A percentile compares a stretch with the other conserved stretches of the same genome.
phyloP scores from a whole-genome alignment of 2,329 filamentous ascomycete species.

The Fusarium nanum region DNA sequence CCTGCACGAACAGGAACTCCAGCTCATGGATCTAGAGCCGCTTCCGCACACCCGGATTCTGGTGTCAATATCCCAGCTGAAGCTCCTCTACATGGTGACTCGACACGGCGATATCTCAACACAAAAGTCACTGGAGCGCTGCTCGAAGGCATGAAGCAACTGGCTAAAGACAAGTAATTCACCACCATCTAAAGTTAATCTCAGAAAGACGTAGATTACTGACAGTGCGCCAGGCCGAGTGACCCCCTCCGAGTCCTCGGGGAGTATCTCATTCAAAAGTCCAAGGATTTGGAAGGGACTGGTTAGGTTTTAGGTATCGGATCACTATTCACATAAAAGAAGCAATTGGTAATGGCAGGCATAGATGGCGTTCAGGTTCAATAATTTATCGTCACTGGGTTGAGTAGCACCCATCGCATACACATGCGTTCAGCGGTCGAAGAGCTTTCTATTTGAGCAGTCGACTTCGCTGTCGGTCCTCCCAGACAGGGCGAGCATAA shows the following conservation, averaged over 20 bases:
- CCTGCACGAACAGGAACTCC: conserved; percentile 63
- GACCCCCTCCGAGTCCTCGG: conserved; percentile 77
- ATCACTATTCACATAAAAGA: conserved; percentile 1
- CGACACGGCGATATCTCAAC: conserved; percentile 77
- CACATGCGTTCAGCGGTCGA: conserved; percentile 49
- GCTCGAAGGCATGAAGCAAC: conserved; percentile 78
- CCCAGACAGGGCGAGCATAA: conserved; percentile 49
- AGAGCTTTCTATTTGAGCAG: conserved; percentile 53
- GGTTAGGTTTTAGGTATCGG: conserved; percentile 27
- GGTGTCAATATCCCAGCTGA: conserved; percentile 68
- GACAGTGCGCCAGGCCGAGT: conserved; percentile 61
- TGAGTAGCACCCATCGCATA: conserved; percentile 44
- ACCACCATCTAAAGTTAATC: conserved; percentile 49
- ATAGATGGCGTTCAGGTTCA: conserved; percentile 45
- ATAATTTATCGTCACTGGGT: conserved; percentile 41
- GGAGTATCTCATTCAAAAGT: conserved; percentile 76
- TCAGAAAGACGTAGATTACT: conserved; percentile 42
- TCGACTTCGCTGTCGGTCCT: conserved; percentile 49
- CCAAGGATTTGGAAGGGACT: conserved; percentile 69
- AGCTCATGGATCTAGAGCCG: conserved; percentile 63
- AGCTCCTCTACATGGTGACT: conserved; percentile 73
- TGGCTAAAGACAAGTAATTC: conserved; percentile 75
- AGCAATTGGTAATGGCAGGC: conserved; percentile 22
- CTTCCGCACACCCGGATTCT: conserved; percentile 67
- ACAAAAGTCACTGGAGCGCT: conserved; percentile 74